Base-by-base conservation (phyloP, 129 eudicot species). In the Ambrosia trifida region DNA sequence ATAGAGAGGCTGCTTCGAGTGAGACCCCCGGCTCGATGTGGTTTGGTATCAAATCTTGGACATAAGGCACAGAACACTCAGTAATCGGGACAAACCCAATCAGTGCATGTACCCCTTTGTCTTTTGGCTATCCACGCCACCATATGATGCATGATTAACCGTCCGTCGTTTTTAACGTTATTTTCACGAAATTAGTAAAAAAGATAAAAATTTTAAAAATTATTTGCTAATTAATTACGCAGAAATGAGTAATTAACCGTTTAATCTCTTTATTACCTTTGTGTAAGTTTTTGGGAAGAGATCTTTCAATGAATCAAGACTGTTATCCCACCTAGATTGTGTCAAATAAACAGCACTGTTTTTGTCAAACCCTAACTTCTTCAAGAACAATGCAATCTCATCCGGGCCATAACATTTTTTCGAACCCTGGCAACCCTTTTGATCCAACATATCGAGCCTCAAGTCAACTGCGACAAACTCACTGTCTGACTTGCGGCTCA, bases 221-320 rank as follows among this genome's bases (percentile, higher is more conserved):
- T 7, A 57, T 2, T 12, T 11, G 6, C 20, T 64, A 36, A 28
- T 20, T 20, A 57, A 3, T 24, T 24, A 20, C 63, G 0, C 4
- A 56, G 20, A 53, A 54, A 41, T 64, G 72, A 66, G 73, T 16
- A 54, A 52, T 31, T 31, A 31, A 32, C 38, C 18, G 31, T 59
- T 3, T 51, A 36, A 52, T n/a, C 30, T n/a, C 53, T 60, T 16
- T 44, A 20, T 66, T 68, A 91, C 99, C 97, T 90, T 90, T 33
- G 97, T 94, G 75, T 94, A 94, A 32, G 97, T 87, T 83, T 81
- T 87, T 4, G 96, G 99, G 80, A 94, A 94, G 74, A 85, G 79
- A 61, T 87, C 99, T 78, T 90, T 87, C 19, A 90, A 70, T 14
- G 83, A 70, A 31, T 90, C 90, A 65, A 94, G 96, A 72, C 93